phyloP scores from a whole-genome alignment of 305 asterid genomes.

The Fraxinus xanthoxyloides region DNA sequence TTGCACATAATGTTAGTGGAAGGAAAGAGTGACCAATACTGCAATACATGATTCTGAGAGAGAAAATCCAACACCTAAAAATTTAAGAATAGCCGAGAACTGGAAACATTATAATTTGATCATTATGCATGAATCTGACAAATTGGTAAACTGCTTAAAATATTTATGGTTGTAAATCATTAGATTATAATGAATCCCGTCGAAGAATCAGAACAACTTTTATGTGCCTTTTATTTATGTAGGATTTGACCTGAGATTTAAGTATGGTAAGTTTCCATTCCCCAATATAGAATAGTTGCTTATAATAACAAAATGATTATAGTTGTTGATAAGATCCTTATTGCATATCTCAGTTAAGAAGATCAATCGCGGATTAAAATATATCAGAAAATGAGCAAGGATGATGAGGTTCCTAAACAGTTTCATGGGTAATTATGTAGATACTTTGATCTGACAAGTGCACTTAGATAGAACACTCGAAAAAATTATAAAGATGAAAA shows the following conservation, averaged over 20 bases:
- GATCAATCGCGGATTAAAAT: background rate
- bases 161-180: background rate
- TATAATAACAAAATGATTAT: background rate
- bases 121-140: background rate
- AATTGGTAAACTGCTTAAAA: background rate
- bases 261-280: slow-evolving; percentile 8
- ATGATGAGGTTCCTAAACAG: slow-evolving; percentile 12
- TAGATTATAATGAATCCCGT: background rate
- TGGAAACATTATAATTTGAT: background rate
- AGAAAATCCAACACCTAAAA: too few relatives aligned
- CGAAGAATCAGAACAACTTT: background rate
- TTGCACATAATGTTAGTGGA: too few relatives aligned
- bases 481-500: too few relatives aligned
- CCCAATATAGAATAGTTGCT: slow-evolving; percentile 7
- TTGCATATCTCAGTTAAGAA: background rate
- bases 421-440: background rate
- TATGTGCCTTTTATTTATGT: background rate
- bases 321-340: background rate
- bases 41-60: background rate
- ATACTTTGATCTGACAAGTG: slow-evolving; percentile 5
- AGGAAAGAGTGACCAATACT: too few relatives aligned
- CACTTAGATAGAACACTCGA: background rate
- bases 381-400: background rate
- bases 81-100: too few relatives aligned
- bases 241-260: background rate